These are phyloP conservation scores for Suillus paluster DNA, from an alignment of 768 basidiomycete genomes.

Conservation along the genomic window DNA sequence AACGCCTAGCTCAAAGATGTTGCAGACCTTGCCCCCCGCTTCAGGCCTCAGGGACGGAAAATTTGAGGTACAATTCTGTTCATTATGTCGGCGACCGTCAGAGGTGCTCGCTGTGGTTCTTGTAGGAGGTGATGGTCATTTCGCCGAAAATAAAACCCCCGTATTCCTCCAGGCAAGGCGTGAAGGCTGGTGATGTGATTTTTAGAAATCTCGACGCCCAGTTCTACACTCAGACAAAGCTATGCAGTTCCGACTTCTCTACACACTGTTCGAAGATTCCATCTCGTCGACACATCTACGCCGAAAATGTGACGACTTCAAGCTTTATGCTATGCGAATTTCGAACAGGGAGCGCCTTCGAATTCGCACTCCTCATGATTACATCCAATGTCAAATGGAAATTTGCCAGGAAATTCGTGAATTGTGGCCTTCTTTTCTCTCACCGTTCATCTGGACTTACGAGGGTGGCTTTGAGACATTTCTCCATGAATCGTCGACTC, in stretches of 20 bases:
- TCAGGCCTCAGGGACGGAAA: conserved; percentile 55
- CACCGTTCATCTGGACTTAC: conserved; percentile 45
- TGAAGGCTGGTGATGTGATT: conserved; percentile 10
- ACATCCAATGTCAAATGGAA: conserved; percentile 33
- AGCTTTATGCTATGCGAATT: conserved; percentile 36
- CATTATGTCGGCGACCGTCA: conserved; percentile 4
- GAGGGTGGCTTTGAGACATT: conserved; percentile 41
- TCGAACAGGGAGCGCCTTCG: conserved; percentile 17
- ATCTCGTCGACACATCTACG: conserved; percentile 20
- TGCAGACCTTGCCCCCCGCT: conserved; percentile 44
- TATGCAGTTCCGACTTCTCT: conserved; percentile 42
- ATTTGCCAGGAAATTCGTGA: conserved; percentile 42
- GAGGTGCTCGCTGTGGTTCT: not conserved
- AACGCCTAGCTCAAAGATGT: conserved; percentile 32
- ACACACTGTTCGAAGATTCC: conserved; percentile 13
- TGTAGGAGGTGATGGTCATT: conserved; percentile 53
- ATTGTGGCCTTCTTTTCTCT: conserved; percentile 42
- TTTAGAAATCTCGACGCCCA: conserved; percentile 17
- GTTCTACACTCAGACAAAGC: conserved; percentile 16
- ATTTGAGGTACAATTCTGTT: conserved; percentile 44
- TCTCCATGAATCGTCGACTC: too few species aligned
- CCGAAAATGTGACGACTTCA: conserved; percentile 34
- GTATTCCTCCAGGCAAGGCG: conserved; percentile 35
- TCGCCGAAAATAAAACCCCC: conserved; percentile 40
- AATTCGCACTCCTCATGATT: conserved; percentile 20